phyloP scores from a whole-genome alignment of 106 monocot genomes.

The Posidonia australis region DNA sequence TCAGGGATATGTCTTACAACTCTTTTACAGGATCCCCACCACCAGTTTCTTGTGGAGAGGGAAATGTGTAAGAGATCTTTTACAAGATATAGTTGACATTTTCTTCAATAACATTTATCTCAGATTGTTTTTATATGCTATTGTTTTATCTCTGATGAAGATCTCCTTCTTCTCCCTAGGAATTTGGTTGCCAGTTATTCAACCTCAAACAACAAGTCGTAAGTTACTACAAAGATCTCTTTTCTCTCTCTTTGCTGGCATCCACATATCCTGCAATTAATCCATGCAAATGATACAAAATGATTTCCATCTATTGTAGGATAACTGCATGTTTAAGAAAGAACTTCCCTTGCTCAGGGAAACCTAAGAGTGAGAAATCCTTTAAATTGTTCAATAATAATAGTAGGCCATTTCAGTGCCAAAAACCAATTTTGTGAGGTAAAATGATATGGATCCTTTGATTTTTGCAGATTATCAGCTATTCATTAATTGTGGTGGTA shows the following conservation, averaged over 20 bases:
- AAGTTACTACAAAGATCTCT: not conserved
- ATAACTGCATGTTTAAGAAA: too few relatives aligned
- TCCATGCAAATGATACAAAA: too few relatives aligned
- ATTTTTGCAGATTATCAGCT: slow-evolving; percentile 7
- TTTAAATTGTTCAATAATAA: too few relatives aligned
- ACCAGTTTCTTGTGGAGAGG: not conserved
- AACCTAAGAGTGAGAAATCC: too few relatives aligned
- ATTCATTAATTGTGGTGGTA: slow-evolving; percentile 23
- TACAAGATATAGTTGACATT: too few relatives aligned
- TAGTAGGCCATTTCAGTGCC: too few relatives aligned
- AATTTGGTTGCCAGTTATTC: slow-evolving; percentile 43
- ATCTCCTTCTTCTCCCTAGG: slow-evolving; percentile 11
- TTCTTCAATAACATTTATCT: too few relatives aligned
- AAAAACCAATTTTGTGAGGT: not conserved
- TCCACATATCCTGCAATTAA: not conserved
- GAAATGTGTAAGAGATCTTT: slow-evolving; percentile 15
- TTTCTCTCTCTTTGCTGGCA: not conserved
- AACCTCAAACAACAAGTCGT: slow-evolving; percentile 14
- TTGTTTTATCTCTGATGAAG: too few relatives aligned
- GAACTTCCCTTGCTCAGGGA: too few relatives aligned
- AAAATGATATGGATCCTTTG: too few relatives aligned
- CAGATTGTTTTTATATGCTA: too few relatives aligned
- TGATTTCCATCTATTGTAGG: slow-evolving; percentile 21
- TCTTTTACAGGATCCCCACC: slow-evolving; percentile 7
- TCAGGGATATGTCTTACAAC: slow-evolving; percentile 24